phyloP scores from a whole-genome alignment of 2,329 filamentous ascomycete species.

The Kalaharituber pfeilii region DNA sequence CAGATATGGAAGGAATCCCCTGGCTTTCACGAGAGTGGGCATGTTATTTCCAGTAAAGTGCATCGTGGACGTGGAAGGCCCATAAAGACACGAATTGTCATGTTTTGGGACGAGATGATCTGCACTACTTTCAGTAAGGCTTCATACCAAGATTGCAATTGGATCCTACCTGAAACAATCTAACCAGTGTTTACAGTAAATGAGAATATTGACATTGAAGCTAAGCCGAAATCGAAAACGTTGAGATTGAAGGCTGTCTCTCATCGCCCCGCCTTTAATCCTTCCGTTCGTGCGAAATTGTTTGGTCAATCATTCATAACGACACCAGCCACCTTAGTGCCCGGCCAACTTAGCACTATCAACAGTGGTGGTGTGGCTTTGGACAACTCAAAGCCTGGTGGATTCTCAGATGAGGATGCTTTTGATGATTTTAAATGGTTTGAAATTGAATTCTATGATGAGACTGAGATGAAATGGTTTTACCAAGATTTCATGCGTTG shows the following conservation, averaged over 20 bases:
- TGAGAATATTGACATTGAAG: slow-evolving; percentile 6
- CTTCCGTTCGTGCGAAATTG: not conserved
- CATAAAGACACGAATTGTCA: slow-evolving; percentile 5
- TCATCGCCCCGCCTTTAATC: not conserved
- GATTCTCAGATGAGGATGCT: slow-evolving; percentile 5
- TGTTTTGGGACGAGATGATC: slow-evolving; percentile 11
- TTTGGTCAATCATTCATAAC: not conserved
- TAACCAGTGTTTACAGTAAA: not conserved
- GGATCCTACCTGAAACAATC: too few species aligned
- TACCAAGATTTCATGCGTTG: slow-evolving; percentile 6
- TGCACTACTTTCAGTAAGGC: slow-evolving; percentile 4
- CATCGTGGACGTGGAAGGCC: slow-evolving; percentile 1
- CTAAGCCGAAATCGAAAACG: not conserved
- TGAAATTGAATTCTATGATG: slow-evolving; percentile 8
- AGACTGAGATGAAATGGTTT: slow-evolving; percentile 8
- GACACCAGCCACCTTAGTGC: not conserved
- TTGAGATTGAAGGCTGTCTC: not conserved
- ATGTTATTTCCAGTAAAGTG: not conserved
- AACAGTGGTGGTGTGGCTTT: slow-evolving; percentile 1
- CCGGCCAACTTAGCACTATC: not conserved
- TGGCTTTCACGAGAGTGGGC: not conserved
- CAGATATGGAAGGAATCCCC: slow-evolving; percentile 7
- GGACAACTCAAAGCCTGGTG: slow-evolving; percentile 1
- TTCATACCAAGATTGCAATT: not conserved
- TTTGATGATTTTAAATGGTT: slow-evolving; percentile 11